Evolutionary conservation across 176 grass and related monocot genomes (phyloP).

Genomic region (Puya raimondii): DNA sequence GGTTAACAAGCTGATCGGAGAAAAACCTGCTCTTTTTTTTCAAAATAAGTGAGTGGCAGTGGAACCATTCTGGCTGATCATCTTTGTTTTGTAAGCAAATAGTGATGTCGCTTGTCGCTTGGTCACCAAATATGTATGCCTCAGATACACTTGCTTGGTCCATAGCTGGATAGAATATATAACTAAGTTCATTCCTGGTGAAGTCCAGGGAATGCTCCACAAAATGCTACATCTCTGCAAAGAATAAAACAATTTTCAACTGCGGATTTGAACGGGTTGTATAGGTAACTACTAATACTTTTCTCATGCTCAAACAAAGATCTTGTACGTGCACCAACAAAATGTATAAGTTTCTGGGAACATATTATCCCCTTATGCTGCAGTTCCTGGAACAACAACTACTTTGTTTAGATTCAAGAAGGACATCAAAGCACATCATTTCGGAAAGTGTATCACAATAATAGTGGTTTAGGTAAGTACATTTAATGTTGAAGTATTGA

Average conservation of each 20-base stretch:
- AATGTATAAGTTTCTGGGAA: too few species aligned
- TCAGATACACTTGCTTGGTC: conserved; percentile 22
- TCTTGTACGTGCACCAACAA: too few species aligned
- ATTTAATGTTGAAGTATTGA: too few species aligned
- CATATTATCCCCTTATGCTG: too few species aligned
- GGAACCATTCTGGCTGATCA: conserved; percentile 43
- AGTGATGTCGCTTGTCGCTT: conserved; percentile 52
- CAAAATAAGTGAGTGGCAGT: conserved; percentile 65
- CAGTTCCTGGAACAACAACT: too few species aligned
- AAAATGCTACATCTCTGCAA: conserved; percentile 19
- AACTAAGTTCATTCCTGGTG: background rate
- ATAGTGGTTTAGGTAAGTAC: too few species aligned
- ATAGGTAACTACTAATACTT: background rate
- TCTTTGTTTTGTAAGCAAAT: conserved; percentile 40
- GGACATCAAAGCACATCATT: too few species aligned
- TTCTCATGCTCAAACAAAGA: background rate
- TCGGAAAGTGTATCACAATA: too few species aligned
- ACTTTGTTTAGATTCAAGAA: too few species aligned
- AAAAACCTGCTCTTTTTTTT: conserved; percentile 55
- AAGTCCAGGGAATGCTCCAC: conserved; percentile 10
- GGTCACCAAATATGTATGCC: conserved; percentile 43
- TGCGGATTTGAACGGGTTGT: background rate
- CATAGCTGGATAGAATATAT: conserved; percentile 29
- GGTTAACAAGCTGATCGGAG: conserved; percentile 29
- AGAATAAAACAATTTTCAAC: background rate